phyloP scores from a whole-genome alignment of 1,284 basidiomycete genomes.

The Dichomitus squalens region DNA sequence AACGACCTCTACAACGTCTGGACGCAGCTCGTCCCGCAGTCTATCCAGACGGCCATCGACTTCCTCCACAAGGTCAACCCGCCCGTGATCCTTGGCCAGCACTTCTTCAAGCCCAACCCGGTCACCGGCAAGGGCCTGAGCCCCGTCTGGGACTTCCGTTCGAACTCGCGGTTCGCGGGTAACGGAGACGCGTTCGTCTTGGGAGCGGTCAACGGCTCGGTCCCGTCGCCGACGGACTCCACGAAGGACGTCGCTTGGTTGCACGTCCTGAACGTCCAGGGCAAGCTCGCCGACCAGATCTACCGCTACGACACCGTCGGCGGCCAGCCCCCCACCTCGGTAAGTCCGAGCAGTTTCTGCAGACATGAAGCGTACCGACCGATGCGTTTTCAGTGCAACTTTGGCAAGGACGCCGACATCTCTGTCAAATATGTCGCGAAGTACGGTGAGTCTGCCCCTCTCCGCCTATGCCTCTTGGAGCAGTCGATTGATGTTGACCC shows the following conservation, averaged over 20 bases:
- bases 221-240: slow-evolving; percentile 47
- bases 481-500: neutral
- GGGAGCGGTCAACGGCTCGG: slow-evolving; percentile 42
- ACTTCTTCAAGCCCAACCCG: slow-evolving; percentile 57
- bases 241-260: slow-evolving; percentile 59
- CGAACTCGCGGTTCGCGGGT: slow-evolving; percentile 38
- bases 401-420: slow-evolving; percentile 27
- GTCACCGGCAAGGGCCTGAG: slow-evolving; percentile 44
- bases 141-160: slow-evolving; percentile 64
- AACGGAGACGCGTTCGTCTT: slow-evolving; percentile 51
- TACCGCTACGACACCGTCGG: slow-evolving; percentile 59
- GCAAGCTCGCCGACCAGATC: slow-evolving; percentile 52
- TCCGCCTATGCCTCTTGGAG: neutral
- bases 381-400: slow-evolving; percentile 25
- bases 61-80: slow-evolving; percentile 30
- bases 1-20: slow-evolving; percentile 44
- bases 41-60: slow-evolving; percentile 41
- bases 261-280: slow-evolving; percentile 47
- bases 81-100: slow-evolving; percentile 48
- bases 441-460: slow-evolving; percentile 29
- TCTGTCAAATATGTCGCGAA: slow-evolving; percentile 35
- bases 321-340: slow-evolving; percentile 65
- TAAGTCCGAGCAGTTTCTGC: slow-evolving; percentile 29
- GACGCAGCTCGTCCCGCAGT: slow-evolving; percentile 31
- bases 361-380: neutral